Evolutionary conservation across 2,329 filamentous ascomycete species (phyloP), one percentile per base, ranked within the genome.

Genomic region (Trichoderma asperellum): DNA sequence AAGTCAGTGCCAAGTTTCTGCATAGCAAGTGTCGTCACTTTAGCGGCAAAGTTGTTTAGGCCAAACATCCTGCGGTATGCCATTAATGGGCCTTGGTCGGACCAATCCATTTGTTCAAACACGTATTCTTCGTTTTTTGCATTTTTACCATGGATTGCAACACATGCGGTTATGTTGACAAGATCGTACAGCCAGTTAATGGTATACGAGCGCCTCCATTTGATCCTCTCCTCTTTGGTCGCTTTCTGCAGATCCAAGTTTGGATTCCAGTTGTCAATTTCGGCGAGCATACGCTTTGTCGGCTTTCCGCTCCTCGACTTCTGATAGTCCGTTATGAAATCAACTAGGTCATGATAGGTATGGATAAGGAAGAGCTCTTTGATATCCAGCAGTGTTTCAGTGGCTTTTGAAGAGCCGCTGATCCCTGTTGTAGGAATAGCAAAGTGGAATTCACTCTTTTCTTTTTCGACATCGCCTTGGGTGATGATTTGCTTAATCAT

Each of bases 141-240:
- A 10, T 71, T 78, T 47, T 79, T 81, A 6, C 75, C 76, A 65
- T 83, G 78, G 1, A 82, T 75, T 21, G 83, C 80, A 68, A 80
- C 73, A 4, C 75, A 72, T 0, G 81, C 82, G 67, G 79, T 84
- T 5, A 83, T 32, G 62, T 84, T 85, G 71, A 86, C 81, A 6
- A 86, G 72, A 66, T 85, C 83, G 70, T 85, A 86, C 0, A 87
- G 78, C 83, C 83, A 85, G 69, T 82, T 84, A 70, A 86, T 84
- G 2, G 81, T 84, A 65, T 84, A 86, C 0, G 75, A 72, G 1
- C 83, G 81, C 7, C 84, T 82, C 84, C 84, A 87, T 10, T 77
- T 74, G 4, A 83, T 49, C 27, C 81, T 75, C 61, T 85, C 73
- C 5, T 81, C 74, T 11, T 79, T 74, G n/a, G 74, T 83, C 0